Evolutionary conservation across 2,329 filamentous ascomycete genomes (phyloP), one percentile per base, ranked within the genome.

Genomic region (Corniculantispora saksenae): DNA sequence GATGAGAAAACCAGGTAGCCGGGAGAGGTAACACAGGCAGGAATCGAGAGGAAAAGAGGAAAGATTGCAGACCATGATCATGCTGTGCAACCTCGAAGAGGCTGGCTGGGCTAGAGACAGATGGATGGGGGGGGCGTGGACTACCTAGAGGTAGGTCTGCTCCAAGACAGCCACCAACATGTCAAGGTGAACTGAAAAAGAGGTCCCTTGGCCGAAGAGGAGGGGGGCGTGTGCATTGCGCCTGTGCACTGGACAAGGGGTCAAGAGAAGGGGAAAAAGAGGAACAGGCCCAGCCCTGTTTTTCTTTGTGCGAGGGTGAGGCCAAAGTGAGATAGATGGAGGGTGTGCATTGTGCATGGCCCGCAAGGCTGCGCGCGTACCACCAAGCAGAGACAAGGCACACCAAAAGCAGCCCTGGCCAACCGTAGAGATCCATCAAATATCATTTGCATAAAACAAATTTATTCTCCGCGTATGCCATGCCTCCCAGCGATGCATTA

Each of bases 241-340:
- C 12, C 21, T 57, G 47, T 43, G 32, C 35, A 61, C 19, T 32
- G 43, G 25, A 47, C n/a, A 48, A 43, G 19, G 40, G 25, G 17
- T 40, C 40, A 43, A 19, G 17, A 43, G 17, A 43, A 43, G 17
- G 17, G 38, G 38, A 13, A 43, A 13, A 6, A 43, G 38, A 43
- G 17, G 17, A 19, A 38, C 13, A 8, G 35, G 35, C n/a, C n/a
- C 35, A 38, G 38, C 38, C 38, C 38, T 43, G 47, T 17, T 17
- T n/a, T 21, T 45, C 23, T 32, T 45, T 53, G 58, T 61, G 35
- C 47, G 23, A 61, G 47, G 47, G 58, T 61, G 48, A 61, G 48
- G 32, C 17, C 35, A 43, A 53, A 40, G 58, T 61, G 58, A 61
- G 47, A 51, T 27, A 40, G 55, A 57, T n/a, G n/a, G n/a, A 2